Conservation (phyloP, 257 asterid genomes). For the Rubia yunnanensis region DNA sequence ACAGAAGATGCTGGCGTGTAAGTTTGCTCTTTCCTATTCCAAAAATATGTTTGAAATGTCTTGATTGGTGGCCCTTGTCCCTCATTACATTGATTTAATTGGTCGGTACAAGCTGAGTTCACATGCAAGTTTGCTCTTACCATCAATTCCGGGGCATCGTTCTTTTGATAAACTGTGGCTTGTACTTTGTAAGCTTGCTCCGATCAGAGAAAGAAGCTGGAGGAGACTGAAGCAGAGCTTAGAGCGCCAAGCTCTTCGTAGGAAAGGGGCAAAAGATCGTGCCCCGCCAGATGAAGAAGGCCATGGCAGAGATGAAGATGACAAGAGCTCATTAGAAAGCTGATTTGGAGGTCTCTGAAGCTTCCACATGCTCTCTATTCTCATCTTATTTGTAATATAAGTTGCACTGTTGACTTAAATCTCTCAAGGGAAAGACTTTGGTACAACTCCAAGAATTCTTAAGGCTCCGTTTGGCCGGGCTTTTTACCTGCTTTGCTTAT, state of each 20-base stretch:
- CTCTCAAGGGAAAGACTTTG: neutral
- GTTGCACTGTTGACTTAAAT: neutral
- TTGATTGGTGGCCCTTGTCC: slow-evolving; percentile 85
- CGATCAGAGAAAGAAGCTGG: slow-evolving; percentile 74
- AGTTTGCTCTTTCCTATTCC: slow-evolving; percentile 80
- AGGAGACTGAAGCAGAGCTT: slow-evolving; percentile 85
- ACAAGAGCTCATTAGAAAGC: slow-evolving; percentile 36
- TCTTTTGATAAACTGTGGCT: slow-evolving; percentile 13
- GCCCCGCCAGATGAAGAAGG: slow-evolving; percentile 80
- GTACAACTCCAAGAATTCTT: slow-evolving; percentile 10
- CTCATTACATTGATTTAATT: slow-evolving; percentile 78
- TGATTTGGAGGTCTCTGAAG: neutral
- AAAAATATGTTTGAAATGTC: slow-evolving; percentile 78
- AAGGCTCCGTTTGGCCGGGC: no score
- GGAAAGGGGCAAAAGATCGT: slow-evolving; percentile 87
- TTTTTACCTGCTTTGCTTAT: no score
- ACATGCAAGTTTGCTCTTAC: slow-evolving; percentile 43
- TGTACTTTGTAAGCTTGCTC: slow-evolving; percentile 54
- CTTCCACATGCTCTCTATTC: neutral
- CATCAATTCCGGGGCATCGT: neutral
- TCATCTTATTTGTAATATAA: neutral
- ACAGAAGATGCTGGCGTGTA: slow-evolving; percentile 76
- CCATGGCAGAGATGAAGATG: slow-evolving; percentile 90
- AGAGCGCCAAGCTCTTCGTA: slow-evolving; percentile 88
- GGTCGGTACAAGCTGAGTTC: slow-evolving; percentile 90